phyloP scores from a whole-genome alignment of 352 stramenopile species.

The Phytophthora hybrid region DNA sequence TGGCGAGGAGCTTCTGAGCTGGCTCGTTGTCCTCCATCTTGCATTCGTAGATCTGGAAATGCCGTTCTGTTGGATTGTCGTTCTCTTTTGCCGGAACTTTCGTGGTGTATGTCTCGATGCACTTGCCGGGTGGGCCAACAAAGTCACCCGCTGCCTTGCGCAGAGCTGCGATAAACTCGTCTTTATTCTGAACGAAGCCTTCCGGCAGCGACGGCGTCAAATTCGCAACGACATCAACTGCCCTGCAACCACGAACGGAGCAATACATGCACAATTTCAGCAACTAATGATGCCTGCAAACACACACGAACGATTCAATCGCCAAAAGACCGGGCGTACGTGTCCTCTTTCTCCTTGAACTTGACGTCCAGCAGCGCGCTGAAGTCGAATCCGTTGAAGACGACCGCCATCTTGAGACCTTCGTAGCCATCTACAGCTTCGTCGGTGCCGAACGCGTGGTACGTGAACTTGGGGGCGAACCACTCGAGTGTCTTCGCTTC shows the following conservation, averaged over 20 bases:
- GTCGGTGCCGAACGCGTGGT: slow-evolving; percentile 82
- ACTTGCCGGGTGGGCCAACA: slow-evolving; percentile 47
- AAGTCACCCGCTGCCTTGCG: slow-evolving; percentile 38
- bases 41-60: slow-evolving; percentile 81
- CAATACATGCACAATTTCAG: neutral
- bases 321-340: slow-evolving; percentile 30
- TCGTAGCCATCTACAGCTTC: slow-evolving; percentile 76
- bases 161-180: slow-evolving; percentile 43
- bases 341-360: slow-evolving; percentile 60
- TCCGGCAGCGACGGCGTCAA: slow-evolving; percentile 54
- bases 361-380: slow-evolving; percentile 57
- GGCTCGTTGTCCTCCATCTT: slow-evolving; percentile 58
- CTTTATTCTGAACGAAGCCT: slow-evolving; percentile 54
- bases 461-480: slow-evolving; percentile 82
- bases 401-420: slow-evolving; percentile 59
- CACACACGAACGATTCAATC: slow-evolving; percentile 27
- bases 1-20: slow-evolving; percentile 67
- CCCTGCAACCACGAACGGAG: slow-evolving; percentile 32
- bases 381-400: slow-evolving; percentile 79
- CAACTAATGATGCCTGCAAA: neutral
- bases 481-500: slow-evolving; percentile 49
- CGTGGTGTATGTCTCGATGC: slow-evolving; percentile 53
- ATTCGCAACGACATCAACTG: slow-evolving; percentile 60
- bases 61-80: slow-evolving; percentile 15
- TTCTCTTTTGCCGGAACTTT: slow-evolving; percentile 8